Conservation (phyloP, 208 protist species). For the Leptomonas seymouri region DNA sequence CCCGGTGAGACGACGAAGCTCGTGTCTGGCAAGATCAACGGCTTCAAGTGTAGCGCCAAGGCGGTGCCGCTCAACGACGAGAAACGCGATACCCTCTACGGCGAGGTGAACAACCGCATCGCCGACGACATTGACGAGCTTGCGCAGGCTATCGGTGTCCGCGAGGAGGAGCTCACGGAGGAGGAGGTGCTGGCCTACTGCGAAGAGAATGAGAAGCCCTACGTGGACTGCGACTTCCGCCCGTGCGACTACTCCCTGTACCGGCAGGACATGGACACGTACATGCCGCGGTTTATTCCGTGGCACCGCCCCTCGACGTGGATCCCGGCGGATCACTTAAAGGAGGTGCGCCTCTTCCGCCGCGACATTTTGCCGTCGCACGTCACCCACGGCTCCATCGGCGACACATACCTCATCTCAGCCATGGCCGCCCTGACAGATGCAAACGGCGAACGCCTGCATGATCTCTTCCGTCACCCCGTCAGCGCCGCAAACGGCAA, state of each 20-base stretch:
- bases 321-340: slow-evolving; percentile 57
- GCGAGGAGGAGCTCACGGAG: slow-evolving; percentile 49
- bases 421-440: slow-evolving; percentile 67
- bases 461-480: slow-evolving; percentile 75
- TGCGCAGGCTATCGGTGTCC: slow-evolving; percentile 42
- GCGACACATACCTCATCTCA: slow-evolving; percentile 82
- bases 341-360: slow-evolving; percentile 75
- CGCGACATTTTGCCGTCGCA: slow-evolving; percentile 61
- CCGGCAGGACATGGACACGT: slow-evolving; percentile 62
- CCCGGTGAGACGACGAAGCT: slow-evolving; percentile 71
- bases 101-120: slow-evolving; percentile 45
- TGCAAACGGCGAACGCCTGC: slow-evolving; percentile 32
- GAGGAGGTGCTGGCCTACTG: slow-evolving; percentile 64
- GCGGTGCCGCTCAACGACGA: slow-evolving; percentile 64
- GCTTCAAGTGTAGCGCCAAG: slow-evolving; percentile 65
- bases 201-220: slow-evolving; percentile 49
- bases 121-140: slow-evolving; percentile 42
- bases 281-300: slow-evolving; percentile 54
- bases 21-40: slow-evolving; percentile 67
- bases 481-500: slow-evolving; percentile 52
- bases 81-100: slow-evolving; percentile 49
- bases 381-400: slow-evolving; percentile 75
- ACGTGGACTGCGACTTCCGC: slow-evolving; percentile 70
- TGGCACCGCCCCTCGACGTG: slow-evolving; percentile 66
- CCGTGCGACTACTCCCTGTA: slow-evolving; percentile 74